phyloP scores from a whole-genome alignment of 352 stramenopile genomes.

The Globisporangium apiculatum region DNA sequence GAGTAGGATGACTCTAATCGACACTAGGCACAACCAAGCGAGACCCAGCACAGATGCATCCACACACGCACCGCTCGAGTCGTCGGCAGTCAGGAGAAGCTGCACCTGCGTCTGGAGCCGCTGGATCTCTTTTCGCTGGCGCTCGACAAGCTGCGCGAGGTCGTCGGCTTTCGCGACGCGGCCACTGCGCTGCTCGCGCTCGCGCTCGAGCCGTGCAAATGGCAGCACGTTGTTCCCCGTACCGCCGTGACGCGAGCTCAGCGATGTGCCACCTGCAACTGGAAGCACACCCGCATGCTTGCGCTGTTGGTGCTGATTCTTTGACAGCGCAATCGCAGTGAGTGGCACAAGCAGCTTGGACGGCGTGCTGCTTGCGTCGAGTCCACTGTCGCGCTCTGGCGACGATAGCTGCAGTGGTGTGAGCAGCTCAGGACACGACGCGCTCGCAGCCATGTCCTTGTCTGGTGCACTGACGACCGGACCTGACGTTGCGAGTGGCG shows the following conservation, averaged over 20 bases:
- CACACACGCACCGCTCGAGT: conserved; percentile 3
- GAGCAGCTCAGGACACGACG: conserved; percentile 29
- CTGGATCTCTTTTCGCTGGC: conserved; percentile 66
- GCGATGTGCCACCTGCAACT: neutral
- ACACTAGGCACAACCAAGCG: neutral
- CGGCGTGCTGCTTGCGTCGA: conserved; percentile 4
- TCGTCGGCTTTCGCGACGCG: conserved; percentile 29
- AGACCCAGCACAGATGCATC: neutral
- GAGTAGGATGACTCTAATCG: neutral
- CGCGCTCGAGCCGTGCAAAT: conserved; percentile 39
- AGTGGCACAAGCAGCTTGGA: conserved; percentile 20
- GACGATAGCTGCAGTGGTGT: conserved; percentile 13
- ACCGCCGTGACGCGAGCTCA: conserved; percentile 8
- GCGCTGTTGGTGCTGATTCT: conserved; percentile 19
- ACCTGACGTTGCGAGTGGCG: neutral
- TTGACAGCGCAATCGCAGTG: conserved; percentile 18
- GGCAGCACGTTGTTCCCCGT: conserved; percentile 24
- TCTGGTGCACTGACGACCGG: neutral
- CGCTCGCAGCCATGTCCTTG: conserved; percentile 16
- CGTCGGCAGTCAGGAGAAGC: conserved; percentile 38
- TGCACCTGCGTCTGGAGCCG: conserved; percentile 61
- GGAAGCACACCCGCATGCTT: conserved; percentile 4
- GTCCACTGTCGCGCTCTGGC: conserved; percentile 10
- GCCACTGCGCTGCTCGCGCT: conserved; percentile 20
- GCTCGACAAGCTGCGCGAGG: conserved; percentile 33